A percentile compares a stretch with the other conserved stretches of the same genome.
These are phyloP conservation scores for Tillandsia leiboldiana DNA, from an alignment of 176 grass and related monocot genomes.

Conservation along the genomic window DNA sequence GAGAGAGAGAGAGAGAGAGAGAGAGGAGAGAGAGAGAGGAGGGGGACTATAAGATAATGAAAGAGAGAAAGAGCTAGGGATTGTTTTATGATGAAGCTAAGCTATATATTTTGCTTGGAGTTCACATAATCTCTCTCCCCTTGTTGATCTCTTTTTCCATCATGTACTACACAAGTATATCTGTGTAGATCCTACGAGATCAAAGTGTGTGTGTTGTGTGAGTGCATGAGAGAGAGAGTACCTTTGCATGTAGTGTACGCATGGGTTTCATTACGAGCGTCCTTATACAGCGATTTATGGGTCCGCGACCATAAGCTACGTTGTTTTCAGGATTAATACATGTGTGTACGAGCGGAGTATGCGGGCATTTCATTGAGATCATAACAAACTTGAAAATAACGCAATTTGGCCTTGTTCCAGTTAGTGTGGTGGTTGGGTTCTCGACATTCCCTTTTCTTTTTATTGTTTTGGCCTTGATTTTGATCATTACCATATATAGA, in stretches of 20 bases:
- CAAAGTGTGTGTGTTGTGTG: not conserved
- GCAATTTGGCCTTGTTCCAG: no score
- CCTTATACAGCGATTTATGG: not conserved
- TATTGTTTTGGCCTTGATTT: no score
- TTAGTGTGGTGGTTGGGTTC: no score
- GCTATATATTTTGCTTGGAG: not conserved
- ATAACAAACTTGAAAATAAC: no score
- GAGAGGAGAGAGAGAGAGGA: not conserved
- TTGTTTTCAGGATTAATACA: no score
- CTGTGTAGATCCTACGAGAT: not conserved
- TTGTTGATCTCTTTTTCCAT: not conserved
- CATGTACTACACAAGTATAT: not conserved
- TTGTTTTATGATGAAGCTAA: constrained; percentile 6
- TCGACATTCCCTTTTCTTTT: no score
- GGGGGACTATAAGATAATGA: not conserved
- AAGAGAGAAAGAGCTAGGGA: not conserved
- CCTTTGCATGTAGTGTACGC: constrained; percentile 5
- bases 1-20: no score
- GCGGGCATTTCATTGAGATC: no score
- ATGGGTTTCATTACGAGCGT: not conserved
- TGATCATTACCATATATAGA: no score
- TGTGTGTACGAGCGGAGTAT: no score
- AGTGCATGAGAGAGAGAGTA: not conserved
- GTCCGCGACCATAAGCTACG: no score
- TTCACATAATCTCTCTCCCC: not conserved